Base-by-base conservation (phyloP, 2,329 filamentous ascomycete genomes). In the Dichotomopilus funicola region DNA sequence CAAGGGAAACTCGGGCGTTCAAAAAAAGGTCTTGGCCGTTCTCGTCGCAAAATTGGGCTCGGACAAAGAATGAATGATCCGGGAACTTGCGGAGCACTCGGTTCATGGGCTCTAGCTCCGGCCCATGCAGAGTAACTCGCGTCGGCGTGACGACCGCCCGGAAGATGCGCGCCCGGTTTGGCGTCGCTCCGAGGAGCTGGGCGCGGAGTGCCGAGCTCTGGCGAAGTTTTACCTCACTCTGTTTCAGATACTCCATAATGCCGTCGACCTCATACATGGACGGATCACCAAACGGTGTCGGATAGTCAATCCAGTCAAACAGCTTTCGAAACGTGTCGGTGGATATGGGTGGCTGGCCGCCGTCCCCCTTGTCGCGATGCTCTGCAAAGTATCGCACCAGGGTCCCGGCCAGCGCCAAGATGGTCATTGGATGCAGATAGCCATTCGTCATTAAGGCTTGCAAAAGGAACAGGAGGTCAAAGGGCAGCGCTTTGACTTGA, bases 11-110 rank as follows among this genome's bases (percentile, higher is more conserved):
- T 5, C 68, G 73, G 1, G 77, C 67, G 55, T 83, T 84, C 66
- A 81, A 84, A 13, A 72, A 75, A 0, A 94, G 66, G 13, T 80
- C 78, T 31, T 83, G 75, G 0, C 86, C 86, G 63, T 88, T 80
- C 65, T 95, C 89, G 47, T 94, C 89, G 35, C 77, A 77, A 62
- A 94, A 91, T 6, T 82, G 78, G 0, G 91, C 86, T 0, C 89
- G 79, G 0, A 89, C 65, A 61, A 91, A 91, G 61, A 78, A 76
- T 46, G 87, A 80, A 1, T 83, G 74, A 0, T 78, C 63, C 0
- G 76, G 68, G 59, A 84, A 89, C 59, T 81, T 81, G n/a, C 88
- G 80, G 12, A 91, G 71, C 3, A 91, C 81, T 4, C 86, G 76
- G 64, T 91, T 91, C 56, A 82, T 85, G 6, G 79, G 80, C 65